Evolutionary conservation across 2,329 filamentous ascomycete species (phyloP).

Genomic region (Penicillium sp.): DNA sequence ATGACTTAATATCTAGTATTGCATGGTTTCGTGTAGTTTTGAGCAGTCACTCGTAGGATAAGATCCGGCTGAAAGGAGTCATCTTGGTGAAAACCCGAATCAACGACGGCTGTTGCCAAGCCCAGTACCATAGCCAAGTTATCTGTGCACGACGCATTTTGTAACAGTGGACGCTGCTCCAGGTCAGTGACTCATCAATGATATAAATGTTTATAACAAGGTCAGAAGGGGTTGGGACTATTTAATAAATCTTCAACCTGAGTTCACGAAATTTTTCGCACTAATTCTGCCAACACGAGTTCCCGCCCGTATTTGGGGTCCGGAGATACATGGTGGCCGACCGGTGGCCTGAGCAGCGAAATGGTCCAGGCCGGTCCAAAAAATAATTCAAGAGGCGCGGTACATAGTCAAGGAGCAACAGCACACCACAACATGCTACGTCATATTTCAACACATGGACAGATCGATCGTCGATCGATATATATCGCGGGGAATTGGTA

Average conservation of each 20-base stretch:
- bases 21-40: not conserved
- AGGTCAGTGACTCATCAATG: not conserved
- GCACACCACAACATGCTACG: no score
- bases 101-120: not conserved
- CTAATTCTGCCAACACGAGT: not conserved
- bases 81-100: not conserved
- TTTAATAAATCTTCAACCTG: not conserved
- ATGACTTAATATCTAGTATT: not conserved
- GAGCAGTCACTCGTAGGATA: not conserved
- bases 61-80: not conserved
- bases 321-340: not conserved
- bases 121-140: not conserved
- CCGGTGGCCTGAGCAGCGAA: not conserved
- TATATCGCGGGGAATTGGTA: no score
- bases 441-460: no score
- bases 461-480: no score
- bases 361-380: not conserved
- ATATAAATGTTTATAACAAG: not conserved
- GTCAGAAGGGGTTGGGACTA: not conserved
- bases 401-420: no score
- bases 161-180: not conserved
- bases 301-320: not conserved
- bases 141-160: not conserved
- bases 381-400: no score
- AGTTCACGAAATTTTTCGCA: not conserved